phyloP scores from a whole-genome alignment of 164 flowering plant species.

The Tetracentron sinense region DNA sequence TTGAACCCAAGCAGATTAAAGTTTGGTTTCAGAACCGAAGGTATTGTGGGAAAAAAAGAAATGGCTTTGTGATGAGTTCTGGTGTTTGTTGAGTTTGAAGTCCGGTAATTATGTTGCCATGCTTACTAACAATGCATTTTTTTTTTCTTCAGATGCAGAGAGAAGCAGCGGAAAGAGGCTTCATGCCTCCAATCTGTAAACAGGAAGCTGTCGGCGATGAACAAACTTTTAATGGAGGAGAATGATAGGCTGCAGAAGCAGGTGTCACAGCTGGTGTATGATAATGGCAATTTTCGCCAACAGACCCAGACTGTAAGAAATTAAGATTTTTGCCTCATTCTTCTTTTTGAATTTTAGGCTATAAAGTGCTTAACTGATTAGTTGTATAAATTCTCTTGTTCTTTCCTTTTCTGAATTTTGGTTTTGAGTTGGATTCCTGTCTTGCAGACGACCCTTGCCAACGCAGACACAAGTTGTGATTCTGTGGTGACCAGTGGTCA shows the following conservation, averaged over 20 bases:
- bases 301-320: constrained; percentile 17
- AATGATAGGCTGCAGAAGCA: constrained; percentile 26
- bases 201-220: constrained; percentile 24
- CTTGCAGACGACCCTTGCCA: constrained; percentile 13
- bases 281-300: constrained; percentile 24
- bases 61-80: background rate
- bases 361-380: too few species aligned
- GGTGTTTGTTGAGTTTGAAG: background rate
- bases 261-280: constrained; percentile 25
- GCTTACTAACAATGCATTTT: background rate
- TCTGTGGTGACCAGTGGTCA: constrained; percentile 78
- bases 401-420: background rate
- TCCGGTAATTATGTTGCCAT: background rate
- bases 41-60: constrained; percentile 27
- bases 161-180: constrained; percentile 25
- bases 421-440: background rate
- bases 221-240: constrained; percentile 28
- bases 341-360: background rate
- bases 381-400: background rate
- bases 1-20: constrained; percentile 96
- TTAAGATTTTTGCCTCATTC: background rate
- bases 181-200: constrained; percentile 24
- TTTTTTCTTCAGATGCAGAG: constrained; percentile 18
- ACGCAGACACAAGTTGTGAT: constrained; percentile 71
- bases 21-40: constrained; percentile 99